phyloP scores from a whole-genome alignment of 1,139 yeast species.

The Suhomyces taliae region DNA sequence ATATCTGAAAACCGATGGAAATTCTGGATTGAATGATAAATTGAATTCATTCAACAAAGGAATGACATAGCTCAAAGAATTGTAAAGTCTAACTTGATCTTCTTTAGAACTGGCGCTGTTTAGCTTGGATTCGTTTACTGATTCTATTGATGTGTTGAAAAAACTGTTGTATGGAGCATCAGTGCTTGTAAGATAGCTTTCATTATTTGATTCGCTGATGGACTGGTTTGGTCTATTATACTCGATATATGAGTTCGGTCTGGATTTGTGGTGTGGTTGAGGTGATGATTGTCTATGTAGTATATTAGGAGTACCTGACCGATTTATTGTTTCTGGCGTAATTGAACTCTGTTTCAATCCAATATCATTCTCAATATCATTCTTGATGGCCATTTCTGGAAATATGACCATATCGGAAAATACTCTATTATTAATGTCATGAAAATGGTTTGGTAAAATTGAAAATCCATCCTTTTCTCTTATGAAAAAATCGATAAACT shows the following conservation, averaged over 20 bases:
- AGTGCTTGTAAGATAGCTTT: too few relatives aligned
- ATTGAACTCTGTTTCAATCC: not conserved
- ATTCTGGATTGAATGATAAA: slow-evolving; percentile 26
- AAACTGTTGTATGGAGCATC: too few relatives aligned
- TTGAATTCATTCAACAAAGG: slow-evolving; percentile 33
- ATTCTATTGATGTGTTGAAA: not conserved
- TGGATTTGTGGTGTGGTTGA: not conserved
- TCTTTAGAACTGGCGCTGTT: slow-evolving; percentile 16
- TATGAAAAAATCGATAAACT: slow-evolving; percentile 21
- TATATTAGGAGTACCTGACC: too few relatives aligned
- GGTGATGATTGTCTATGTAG: too few relatives aligned
- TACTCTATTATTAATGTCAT: slow-evolving; percentile 15
- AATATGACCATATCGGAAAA: slow-evolving; percentile 13
- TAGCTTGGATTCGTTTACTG: not conserved
- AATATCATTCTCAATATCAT: not conserved
- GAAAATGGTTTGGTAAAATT: slow-evolving; percentile 19
- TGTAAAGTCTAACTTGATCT: slow-evolving; percentile 18
- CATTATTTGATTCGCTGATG: not conserved
- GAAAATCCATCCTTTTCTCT: slow-evolving; percentile 10
- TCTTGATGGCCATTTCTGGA: slow-evolving; percentile 14
- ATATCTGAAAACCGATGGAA: slow-evolving; percentile 22
- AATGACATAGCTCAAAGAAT: slow-evolving; percentile 24
- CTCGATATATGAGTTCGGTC: too few relatives aligned
- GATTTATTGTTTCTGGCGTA: too few relatives aligned
- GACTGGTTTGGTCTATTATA: not conserved